Evolutionary conservation across 257 asterid genomes (phyloP).

Genomic region (Petrea volubilis): DNA sequence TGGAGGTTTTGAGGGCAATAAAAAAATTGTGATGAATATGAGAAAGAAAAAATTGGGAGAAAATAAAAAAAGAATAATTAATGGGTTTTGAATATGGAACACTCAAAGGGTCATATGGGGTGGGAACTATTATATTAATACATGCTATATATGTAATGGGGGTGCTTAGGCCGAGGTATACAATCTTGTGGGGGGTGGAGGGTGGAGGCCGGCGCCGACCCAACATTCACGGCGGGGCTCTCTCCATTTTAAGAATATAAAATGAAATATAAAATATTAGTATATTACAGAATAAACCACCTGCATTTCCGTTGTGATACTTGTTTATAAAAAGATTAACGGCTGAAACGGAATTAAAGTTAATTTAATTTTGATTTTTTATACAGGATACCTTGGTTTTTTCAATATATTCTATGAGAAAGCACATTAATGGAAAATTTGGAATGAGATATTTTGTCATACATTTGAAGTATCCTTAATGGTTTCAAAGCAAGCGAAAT

Average conservation of each 20-base stretch:
- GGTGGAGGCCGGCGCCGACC: conserved; percentile 58
- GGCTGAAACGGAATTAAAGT: not conserved
- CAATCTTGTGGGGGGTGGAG: conserved; percentile 39
- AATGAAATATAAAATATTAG: too few relatives aligned
- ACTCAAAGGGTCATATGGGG: conserved; percentile 22
- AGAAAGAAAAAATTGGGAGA: not conserved
- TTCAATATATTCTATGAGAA: too few relatives aligned
- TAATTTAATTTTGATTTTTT: too few relatives aligned
- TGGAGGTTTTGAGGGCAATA: conserved; percentile 16
- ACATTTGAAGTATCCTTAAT: too few relatives aligned
- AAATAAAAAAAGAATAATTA: not conserved
- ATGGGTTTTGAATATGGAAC: conserved; percentile 14
- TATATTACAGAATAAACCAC: conserved; percentile 1
- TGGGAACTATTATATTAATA: not conserved
- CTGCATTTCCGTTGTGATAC: not conserved
- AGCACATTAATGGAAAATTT: too few relatives aligned
- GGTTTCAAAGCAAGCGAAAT: too few relatives aligned
- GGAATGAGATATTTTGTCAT: too few relatives aligned
- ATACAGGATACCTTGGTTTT: too few relatives aligned
- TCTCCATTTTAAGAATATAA: conserved; percentile 9
- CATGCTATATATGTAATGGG: not conserved
- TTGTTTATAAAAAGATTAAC: not conserved
- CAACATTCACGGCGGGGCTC: conserved; percentile 43
- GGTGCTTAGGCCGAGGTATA: conserved; percentile 26
- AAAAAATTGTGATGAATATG: not conserved